Conservation (phyloP, 768 basidiomycete genomes). For the Lentinus brumalis region DNA sequence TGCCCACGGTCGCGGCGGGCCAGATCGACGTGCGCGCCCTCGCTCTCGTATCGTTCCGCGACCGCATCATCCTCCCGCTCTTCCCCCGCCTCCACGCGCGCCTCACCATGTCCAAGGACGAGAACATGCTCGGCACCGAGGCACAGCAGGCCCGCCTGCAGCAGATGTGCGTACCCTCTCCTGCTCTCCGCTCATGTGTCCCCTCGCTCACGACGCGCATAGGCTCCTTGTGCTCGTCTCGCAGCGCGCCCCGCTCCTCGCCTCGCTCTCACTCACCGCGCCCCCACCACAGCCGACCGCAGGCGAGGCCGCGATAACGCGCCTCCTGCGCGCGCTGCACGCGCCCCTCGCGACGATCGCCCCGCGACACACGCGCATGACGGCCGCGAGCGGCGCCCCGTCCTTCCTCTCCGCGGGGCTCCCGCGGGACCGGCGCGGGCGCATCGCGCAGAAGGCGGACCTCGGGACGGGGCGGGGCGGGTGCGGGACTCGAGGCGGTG, state of each 20-base stretch:
- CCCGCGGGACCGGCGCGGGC: conserved; percentile 78
- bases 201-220: conserved; percentile 1
- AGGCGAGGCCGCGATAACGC: conserved; percentile 68
- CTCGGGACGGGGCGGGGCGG: conserved; percentile 18
- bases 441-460: conserved; percentile 57
- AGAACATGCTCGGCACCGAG: conserved; percentile 51
- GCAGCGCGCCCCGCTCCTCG: conserved; percentile 60
- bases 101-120: conserved; percentile 58
- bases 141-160: conserved; percentile 73
- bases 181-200: not conserved
- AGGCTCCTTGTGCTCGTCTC: conserved; percentile 80
- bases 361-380: conserved; percentile 20
- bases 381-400: conserved; percentile 49
- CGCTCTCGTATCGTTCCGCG: conserved; percentile 79
- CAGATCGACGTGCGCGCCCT: conserved; percentile 81
- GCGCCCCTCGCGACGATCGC: conserved; percentile 42
- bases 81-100: conserved; percentile 56
- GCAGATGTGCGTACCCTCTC: conserved; percentile 63
- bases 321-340: conserved; percentile 65
- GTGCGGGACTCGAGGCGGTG: conserved; percentile 9
- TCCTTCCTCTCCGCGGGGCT: conserved; percentile 73
- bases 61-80: conserved; percentile 73
- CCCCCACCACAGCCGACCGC: conserved; percentile 56
- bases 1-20: conserved; percentile 38
- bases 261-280: conserved; percentile 59